phyloP scores from a whole-genome alignment of 2,329 filamentous ascomycete genomes.

The Didymella arachidicola region DNA sequence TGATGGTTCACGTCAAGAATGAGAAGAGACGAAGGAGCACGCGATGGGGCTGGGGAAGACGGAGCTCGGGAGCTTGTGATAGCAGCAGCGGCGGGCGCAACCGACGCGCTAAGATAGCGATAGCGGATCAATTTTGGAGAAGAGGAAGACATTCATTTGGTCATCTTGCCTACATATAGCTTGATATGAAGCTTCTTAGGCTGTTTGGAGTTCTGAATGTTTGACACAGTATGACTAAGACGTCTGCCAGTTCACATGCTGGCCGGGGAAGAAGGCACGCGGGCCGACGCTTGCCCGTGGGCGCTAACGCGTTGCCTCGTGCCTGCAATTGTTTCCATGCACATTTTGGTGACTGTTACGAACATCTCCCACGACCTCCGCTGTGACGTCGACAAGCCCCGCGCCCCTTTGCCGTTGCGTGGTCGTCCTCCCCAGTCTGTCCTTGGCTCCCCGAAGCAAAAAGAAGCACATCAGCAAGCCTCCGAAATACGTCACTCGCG shows the following conservation, averaged over 20 bases:
- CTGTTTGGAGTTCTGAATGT: neutral
- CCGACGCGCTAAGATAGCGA: slow-evolving; percentile 32
- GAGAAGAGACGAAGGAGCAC: slow-evolving; percentile 1
- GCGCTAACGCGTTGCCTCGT: slow-evolving; percentile 19
- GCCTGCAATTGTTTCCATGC: slow-evolving; percentile 13
- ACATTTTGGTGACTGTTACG: slow-evolving; percentile 14
- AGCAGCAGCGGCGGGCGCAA: slow-evolving; percentile 19
- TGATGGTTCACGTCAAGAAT: neutral
- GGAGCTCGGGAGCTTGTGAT: slow-evolving; percentile 15
- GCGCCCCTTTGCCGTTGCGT: slow-evolving; percentile 42
- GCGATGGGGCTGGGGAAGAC: slow-evolving; percentile 21
- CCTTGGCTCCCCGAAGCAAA: slow-evolving; percentile 26
- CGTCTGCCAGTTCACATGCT: neutral
- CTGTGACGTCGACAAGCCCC: slow-evolving; percentile 25
- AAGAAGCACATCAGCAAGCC: slow-evolving; percentile 17
- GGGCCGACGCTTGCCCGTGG: slow-evolving; percentile 26
- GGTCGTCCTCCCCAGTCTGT: slow-evolving; percentile 41
- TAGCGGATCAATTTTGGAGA: slow-evolving; percentile 9
- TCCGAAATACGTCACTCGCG: slow-evolving; percentile 41
- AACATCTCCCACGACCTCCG: slow-evolving; percentile 22
- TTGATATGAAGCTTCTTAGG: neutral
- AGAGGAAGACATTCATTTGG: neutral
- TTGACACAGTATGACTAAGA: slow-evolving; percentile 2
- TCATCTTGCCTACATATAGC: neutral
- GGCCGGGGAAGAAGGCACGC: neutral